phyloP scores from a whole-genome alignment of 352 stramenopile genomes.

The Pythium aristosporum region DNA sequence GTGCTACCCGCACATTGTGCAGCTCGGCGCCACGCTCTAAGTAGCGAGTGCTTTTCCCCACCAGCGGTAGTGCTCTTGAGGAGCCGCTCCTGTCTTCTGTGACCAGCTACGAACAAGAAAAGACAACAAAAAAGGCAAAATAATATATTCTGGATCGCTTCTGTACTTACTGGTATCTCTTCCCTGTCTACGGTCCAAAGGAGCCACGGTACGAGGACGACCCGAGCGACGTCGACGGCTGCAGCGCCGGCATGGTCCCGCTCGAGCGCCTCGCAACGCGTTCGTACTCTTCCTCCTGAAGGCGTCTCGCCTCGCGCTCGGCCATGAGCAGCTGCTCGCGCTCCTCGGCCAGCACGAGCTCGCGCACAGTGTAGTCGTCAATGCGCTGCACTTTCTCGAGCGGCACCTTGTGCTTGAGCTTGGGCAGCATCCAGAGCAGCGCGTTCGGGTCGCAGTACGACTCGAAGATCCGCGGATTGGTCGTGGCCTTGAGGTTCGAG shows the following conservation, averaged over 20 bases:
- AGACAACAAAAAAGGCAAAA: conserved; percentile 11
- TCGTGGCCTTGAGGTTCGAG: conserved; percentile 67
- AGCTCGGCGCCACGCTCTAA: conserved; percentile 71
- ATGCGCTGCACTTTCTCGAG: conserved; percentile 76
- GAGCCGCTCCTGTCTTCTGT: neutral
- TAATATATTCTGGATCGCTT: conserved; percentile 21
- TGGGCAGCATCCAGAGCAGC: conserved; percentile 73
- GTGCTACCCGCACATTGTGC: conserved; percentile 81
- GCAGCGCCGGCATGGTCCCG: conserved; percentile 25
- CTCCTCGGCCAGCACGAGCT: conserved; percentile 76
- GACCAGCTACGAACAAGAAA: no score
- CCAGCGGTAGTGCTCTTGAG: neutral
- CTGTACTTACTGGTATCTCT: neutral
- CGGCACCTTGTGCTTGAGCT: conserved; percentile 80
- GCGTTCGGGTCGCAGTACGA: conserved; percentile 83
- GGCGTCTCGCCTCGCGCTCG: conserved; percentile 51
- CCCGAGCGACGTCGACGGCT: conserved; percentile 2
- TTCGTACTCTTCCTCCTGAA: conserved; percentile 71
- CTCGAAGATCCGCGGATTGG: conserved; percentile 65
- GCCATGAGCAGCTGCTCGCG: conserved; percentile 70
- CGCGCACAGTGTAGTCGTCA: conserved; percentile 80
- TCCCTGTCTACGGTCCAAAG: neutral
- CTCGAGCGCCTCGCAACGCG: conserved; percentile 24
- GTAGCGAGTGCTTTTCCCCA: neutral
- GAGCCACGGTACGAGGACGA: conserved; percentile 21